Base-by-base conservation (phyloP, 2,329 filamentous ascomycete species). In the Nemania sp. region DNA sequence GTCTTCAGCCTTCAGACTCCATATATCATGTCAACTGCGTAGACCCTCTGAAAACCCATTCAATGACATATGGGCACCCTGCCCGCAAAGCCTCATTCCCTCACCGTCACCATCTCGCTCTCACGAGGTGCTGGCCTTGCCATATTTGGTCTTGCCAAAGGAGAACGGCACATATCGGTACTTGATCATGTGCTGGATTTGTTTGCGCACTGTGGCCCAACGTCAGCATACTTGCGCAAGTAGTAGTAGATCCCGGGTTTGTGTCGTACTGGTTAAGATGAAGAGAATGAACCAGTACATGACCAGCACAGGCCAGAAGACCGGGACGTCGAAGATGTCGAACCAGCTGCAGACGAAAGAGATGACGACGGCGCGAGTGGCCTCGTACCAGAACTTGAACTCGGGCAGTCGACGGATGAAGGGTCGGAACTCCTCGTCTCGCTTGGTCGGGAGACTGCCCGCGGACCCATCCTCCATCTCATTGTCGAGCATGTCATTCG, bases 181-280 rank as follows among this genome's bases (percentile, higher is more conserved):
- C 83, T 98, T 99, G 85, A 99, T 94, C 95, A 99, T 99, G 81
- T 98, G 95, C 81, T 99, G 95, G 71, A 99, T 99, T 81, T 99
- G 95, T 83, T 95, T 91, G 78, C 95, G 88, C 95, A 99, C 92
- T 96, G 70, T 32, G 20, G n/a, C 45, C 45, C 12, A 35, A 57
- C 20, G 25, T 63, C 51, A 65, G 65, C 45, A 49, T 47, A 54
- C 21, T 18, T 43, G 12, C 20, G 21, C 17, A 17, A 21, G 42
- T 32, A 1, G n/a, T 10, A 34, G 25, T 2, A 18, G 20, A 50
- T 39, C 3, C 25, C 9, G 42, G 32, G 34, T 5, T 45, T 18
- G 17, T 52, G 47, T 51, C 92, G 76, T 82, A 96, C 92, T 99
- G 57, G 95, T 99, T 78, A 99, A 80, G 71, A 92, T 85, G 74